phyloP scores from a whole-genome alignment of 129 eudicot species.

The Chrysanthemum lavandulifolium region DNA sequence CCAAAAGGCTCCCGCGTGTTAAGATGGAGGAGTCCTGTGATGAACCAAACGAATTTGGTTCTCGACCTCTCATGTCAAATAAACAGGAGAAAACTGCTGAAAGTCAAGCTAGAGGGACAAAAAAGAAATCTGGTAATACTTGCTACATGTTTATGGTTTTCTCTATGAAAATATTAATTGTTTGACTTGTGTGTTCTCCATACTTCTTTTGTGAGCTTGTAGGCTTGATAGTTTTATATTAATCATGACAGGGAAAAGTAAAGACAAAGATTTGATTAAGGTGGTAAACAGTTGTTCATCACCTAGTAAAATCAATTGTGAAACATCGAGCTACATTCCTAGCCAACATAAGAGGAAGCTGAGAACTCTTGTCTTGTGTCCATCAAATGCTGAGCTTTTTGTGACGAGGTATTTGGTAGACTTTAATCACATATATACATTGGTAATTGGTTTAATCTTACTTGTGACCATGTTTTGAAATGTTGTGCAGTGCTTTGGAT shows the following conservation, averaged over 20 bases:
- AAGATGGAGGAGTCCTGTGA: too few species aligned
- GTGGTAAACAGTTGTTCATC: slow-evolving; percentile 52
- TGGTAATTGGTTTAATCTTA: too few species aligned
- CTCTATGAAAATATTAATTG: neutral
- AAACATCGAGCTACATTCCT: slow-evolving; percentile 43
- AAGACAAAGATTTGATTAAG: slow-evolving; percentile 65
- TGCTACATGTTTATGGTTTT: neutral
- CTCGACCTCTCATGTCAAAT: too few species aligned
- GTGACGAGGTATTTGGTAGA: slow-evolving; percentile 68
- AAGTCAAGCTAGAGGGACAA: slow-evolving; percentile 49
- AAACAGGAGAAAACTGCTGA: slow-evolving; percentile 33
- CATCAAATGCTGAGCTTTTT: slow-evolving; percentile 77
- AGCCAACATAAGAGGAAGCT: slow-evolving; percentile 94
- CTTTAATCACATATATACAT: too few species aligned
- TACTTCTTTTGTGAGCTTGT: neutral
- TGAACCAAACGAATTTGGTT: too few species aligned
- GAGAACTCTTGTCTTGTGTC: slow-evolving; percentile 84
- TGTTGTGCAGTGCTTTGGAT: too few species aligned
- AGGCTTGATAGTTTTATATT: too few species aligned
- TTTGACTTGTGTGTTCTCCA: neutral
- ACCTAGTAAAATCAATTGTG: slow-evolving; percentile 49
- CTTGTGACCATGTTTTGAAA: too few species aligned
- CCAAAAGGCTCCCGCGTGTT: too few species aligned
- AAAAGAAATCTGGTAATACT: slow-evolving; percentile 74
- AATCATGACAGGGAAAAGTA: slow-evolving; percentile 52